Evolutionary conservation across 441 rosid species (phyloP).

Genomic region (Melastoma candidum): DNA sequence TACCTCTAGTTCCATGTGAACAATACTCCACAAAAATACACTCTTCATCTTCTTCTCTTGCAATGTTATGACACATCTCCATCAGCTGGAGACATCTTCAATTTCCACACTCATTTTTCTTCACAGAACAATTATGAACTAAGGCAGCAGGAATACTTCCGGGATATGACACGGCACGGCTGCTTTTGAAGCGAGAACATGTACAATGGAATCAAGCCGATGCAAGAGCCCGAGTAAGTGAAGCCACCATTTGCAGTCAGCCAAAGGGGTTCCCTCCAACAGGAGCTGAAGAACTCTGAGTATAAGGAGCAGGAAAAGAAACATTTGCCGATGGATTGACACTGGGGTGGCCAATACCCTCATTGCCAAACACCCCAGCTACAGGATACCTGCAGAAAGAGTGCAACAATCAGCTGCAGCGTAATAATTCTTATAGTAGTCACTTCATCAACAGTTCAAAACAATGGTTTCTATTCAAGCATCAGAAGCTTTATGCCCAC

Average conservation of each 20-base stretch:
- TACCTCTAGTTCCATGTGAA: too few relatives aligned
- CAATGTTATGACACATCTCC: too few relatives aligned
- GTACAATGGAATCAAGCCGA: conserved; percentile 25
- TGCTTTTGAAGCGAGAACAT: background rate
- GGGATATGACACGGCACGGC: too few relatives aligned
- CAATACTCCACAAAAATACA: too few relatives aligned
- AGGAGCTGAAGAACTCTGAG: conserved; percentile 34
- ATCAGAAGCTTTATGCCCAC: conserved; percentile 15
- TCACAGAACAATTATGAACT: too few relatives aligned
- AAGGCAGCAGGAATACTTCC: too few relatives aligned
- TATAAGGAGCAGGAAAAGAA: conserved; percentile 31
- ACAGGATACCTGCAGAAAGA: conserved; percentile 39
- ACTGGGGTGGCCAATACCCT: conserved; percentile 24
- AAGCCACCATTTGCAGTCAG: conserved; percentile 16
- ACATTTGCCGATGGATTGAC: conserved; percentile 35
- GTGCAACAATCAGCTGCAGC: background rate
- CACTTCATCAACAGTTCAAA: too few relatives aligned
- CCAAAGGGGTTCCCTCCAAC: conserved; percentile 72
- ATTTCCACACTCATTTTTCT: too few relatives aligned
- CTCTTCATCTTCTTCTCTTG: too few relatives aligned
- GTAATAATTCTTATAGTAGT: too few relatives aligned
- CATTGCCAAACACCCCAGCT: conserved; percentile 24
- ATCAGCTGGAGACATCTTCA: too few relatives aligned
- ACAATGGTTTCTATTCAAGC: background rate
- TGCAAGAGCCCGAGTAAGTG: conserved; percentile 15